Percentiles rank a stretch among this genome's conserved stretches.
Conservation (phyloP, 2,329 filamentous ascomycete genomes). For the Aspergillus pseudonomiae region DNA sequence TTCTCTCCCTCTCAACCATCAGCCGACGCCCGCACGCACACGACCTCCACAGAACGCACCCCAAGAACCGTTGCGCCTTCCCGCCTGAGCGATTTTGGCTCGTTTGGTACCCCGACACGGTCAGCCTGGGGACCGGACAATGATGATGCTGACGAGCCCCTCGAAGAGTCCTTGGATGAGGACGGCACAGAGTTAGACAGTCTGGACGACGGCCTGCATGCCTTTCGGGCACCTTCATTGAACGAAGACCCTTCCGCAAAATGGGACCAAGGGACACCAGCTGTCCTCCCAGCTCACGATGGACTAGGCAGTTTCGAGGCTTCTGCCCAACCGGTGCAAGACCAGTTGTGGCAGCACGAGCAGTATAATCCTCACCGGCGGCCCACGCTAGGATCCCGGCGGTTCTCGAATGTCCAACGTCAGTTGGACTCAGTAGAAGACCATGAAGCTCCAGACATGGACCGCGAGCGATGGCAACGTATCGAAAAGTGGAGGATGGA, state of each 20-base stretch:
- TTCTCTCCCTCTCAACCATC: constrained; percentile 77
- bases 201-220: constrained; percentile 86
- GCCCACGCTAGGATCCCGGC: constrained; percentile 47
- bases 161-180: constrained; percentile 61
- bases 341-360: constrained; percentile 88
- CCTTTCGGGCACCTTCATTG: constrained; percentile 71
- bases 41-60: constrained; percentile 66
- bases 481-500: constrained; percentile 93
- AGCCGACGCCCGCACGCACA: constrained; percentile 68
- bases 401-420: constrained; percentile 61
- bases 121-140: constrained; percentile 48
- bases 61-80: constrained; percentile 71
- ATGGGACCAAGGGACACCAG: constrained; percentile 60
- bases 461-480: constrained; percentile 74
- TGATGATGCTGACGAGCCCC: constrained; percentile 29
- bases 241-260: constrained; percentile 44
- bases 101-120: constrained; percentile 68
- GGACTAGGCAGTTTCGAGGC: constrained; percentile 82
- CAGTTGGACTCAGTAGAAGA: constrained; percentile 60
- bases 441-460: constrained; percentile 60
- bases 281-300: constrained; percentile 88
- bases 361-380: constrained; percentile 74
- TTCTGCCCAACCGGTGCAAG: constrained; percentile 67
- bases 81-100: constrained; percentile 78
- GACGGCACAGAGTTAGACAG: constrained; percentile 82